phyloP scores from a whole-genome alignment of 2,329 filamentous ascomycete species.

The Aspergillus pseudoterreus region DNA sequence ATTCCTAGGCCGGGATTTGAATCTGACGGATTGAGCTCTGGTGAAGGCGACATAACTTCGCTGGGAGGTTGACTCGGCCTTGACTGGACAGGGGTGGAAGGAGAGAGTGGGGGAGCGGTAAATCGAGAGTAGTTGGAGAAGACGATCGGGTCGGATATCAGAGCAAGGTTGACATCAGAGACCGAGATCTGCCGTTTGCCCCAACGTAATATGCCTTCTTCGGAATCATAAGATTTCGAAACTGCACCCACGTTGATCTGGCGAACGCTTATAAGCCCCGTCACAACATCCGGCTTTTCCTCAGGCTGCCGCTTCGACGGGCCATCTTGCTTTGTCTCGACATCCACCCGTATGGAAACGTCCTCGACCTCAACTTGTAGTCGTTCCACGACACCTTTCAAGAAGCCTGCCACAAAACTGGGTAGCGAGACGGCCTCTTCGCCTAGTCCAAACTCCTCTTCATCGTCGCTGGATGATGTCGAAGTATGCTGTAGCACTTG shows the following conservation, averaged over 20 bases:
- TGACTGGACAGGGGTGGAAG: constrained; percentile 31
- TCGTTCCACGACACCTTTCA: constrained; percentile 57
- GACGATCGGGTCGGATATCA: constrained; percentile 48
- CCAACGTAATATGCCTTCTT: constrained; percentile 24
- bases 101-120: constrained; percentile 27
- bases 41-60: constrained; percentile 23
- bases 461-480: constrained; percentile 44
- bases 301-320: constrained; percentile 31
- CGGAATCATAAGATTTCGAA: constrained; percentile 14
- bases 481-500: constrained; percentile 50
- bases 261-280: constrained; percentile 32
- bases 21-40: constrained; percentile 20
- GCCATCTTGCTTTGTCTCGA: constrained; percentile 42
- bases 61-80: constrained; percentile 28
- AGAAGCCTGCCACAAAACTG: constrained; percentile 56
- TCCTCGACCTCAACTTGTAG: constrained; percentile 53
- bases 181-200: constrained; percentile 46
- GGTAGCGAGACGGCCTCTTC: constrained; percentile 54
- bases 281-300: constrained; percentile 33
- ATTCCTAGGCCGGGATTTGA: constrained; percentile 27
- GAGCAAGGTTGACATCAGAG: constrained; percentile 41
- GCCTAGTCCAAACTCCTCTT: constrained; percentile 50
- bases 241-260: constrained; percentile 33
- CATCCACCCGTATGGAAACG: constrained; percentile 51
- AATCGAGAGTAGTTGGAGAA: constrained; percentile 46